Evolutionary conservation across 306 rosid species (phyloP), one percentile per base, ranked within the genome.

Genomic region (Begonia fuchsioides): DNA sequence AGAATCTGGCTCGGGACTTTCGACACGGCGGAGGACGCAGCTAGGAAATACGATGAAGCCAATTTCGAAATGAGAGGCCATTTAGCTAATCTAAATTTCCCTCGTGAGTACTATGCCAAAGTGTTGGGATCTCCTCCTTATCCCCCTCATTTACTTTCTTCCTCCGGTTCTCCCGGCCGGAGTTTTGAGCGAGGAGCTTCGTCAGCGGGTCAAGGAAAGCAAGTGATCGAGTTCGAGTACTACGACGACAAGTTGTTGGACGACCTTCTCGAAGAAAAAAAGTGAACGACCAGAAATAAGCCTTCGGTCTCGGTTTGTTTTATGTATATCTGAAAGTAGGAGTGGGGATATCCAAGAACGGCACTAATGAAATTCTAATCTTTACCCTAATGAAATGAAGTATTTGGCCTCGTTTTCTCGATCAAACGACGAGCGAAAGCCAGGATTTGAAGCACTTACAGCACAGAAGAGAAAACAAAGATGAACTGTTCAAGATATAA

Each of bases 101-200:
- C 62, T 1, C 5, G 47, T 13, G 62, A 57, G 11, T 57, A 57
- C 39, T 57, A 57, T 16, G 53, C 62, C 44, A 39, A 38, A 12
- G 62, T 57, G 11, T 12, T 44, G 62, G 62, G 62, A 15, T 57
- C 62, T 2, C 52, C 62, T 38, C 62, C 51, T 38, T 40, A 57
- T 39, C 62, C 51, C 48, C 62, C 62, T 38, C 39, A 57, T 43
- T 17, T 57, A n/a, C 11, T 9, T 38, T 44, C 35, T 39, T 2
- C 38, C 16, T 14, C 53, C 12, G 3, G 15, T 11, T 5, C 11
- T 50, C 5, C 32, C 3, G 38, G 50, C 5, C 10, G 13, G 19
- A 15, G 62, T 47, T 17, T 35, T 6, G 51, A 39, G 13, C 38
- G 47, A 13, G 17, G 45, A 12, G 52, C n/a, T 12, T 14, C 61